Base-by-base conservation (phyloP, 2,329 filamentous ascomycete genomes). In the Phymatotrichopsis omnivora region DNA sequence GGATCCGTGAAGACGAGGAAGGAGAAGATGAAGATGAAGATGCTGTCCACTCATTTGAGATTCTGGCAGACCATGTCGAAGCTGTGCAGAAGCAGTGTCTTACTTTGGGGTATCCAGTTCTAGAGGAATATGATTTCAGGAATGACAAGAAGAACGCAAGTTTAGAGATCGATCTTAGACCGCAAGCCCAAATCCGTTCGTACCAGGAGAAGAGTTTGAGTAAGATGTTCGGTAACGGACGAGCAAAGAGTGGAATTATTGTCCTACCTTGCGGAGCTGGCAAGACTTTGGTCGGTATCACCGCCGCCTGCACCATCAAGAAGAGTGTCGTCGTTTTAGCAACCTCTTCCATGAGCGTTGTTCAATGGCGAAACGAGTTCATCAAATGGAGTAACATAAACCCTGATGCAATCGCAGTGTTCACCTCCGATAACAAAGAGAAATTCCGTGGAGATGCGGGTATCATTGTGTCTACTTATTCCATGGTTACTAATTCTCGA, bases 201-300 rank as follows among this genome's bases (percentile, higher is more conserved):
- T 98, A 98, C 58, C 91, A 98, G 62, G 91, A 98, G 64, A 93
- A 95, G 67, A 93, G 86, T 55, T 70, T 98, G 7, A 93, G 85
- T 68, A 98, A 98, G 65, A 98, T 98, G 91, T 98, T 98, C 62
- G 89, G 91, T 61, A 98, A 98, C 61, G 89, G 89, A 38, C 81
- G 91, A 65, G 91, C 91, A 11, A 91, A 94, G 68, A 95, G 86
- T 64, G 91, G 91, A 46, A 93, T 98, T 56, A 98, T 98, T 49
- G 91, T 98, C 45, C 66, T 98, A 57, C 91, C 91, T 14, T 98
- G 91, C 62, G 91, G 91, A 56, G 91, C 91, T 14, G 91, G 91
- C 49, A 98, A 98, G 69, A 98, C 91, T 1, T 68, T 98, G 30
- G 91, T 98, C 12, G 91, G 91, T n/a, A 94, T 98, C 57, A 96